Conservation (phyloP, 108 stramenopile species). For the Cyclotella kingstonii region DNA sequence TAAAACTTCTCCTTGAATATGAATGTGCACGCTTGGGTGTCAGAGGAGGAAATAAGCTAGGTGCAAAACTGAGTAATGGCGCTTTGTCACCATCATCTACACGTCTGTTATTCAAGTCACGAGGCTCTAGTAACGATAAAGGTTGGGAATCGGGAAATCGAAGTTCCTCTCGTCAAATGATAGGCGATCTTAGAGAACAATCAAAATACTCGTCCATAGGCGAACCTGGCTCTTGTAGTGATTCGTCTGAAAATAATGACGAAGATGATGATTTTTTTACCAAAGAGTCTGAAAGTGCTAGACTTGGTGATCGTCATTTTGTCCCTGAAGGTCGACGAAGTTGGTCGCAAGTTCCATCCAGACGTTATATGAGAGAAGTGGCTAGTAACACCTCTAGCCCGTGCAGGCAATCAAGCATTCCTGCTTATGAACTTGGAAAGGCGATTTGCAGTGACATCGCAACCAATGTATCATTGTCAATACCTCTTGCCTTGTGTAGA, state of each 20-base stretch:
- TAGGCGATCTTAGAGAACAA: slow-evolving; percentile 16
- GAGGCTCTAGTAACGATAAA: neutral
- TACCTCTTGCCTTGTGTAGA: slow-evolving; percentile 71
- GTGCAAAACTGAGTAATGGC: slow-evolving; percentile 42
- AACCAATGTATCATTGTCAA: slow-evolving; percentile 55
- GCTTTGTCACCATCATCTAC: slow-evolving; percentile 51
- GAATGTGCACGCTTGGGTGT: slow-evolving; percentile 73
- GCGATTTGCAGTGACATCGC: slow-evolving; percentile 61
- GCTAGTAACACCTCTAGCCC: slow-evolving; percentile 6
- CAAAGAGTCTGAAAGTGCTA: slow-evolving; percentile 5
- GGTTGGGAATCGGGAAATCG: slow-evolving; percentile 8
- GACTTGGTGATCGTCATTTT: slow-evolving; percentile 13
- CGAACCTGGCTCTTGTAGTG: slow-evolving; percentile 38
- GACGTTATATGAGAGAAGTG: slow-evolving; percentile 22
- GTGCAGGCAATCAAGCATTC: slow-evolving; percentile 21
- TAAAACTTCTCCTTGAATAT: slow-evolving; percentile 71
- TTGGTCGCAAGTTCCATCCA: slow-evolving; percentile 42
- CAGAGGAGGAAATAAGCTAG: slow-evolving; percentile 61
- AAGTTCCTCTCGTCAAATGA: slow-evolving; percentile 3
- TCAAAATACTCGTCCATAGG: slow-evolving; percentile 42
- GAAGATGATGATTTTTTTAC: neutral
- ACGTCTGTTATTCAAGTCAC: slow-evolving; percentile 25
- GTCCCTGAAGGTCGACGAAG: slow-evolving; percentile 21
- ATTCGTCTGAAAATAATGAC: slow-evolving; percentile 16
- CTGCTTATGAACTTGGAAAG: slow-evolving; percentile 69